Percentiles rank a stretch among this genome's conserved stretches.
Evolutionary conservation across 768 basidiomycete genomes (phyloP).

Genomic region (Leucosporidium creatinivorum): DNA sequence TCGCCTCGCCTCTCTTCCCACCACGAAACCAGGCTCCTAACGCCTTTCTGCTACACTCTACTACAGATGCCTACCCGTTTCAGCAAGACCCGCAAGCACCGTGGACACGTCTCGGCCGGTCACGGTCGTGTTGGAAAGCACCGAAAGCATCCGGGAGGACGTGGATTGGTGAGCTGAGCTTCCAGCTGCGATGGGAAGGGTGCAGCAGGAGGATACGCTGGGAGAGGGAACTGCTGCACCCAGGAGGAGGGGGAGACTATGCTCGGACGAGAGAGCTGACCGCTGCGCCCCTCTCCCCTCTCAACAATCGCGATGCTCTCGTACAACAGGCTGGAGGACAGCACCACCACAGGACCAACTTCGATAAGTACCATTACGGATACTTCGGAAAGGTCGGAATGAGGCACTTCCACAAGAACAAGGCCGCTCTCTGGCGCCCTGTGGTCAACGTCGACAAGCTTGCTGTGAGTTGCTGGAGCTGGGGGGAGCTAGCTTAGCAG

Average conservation of each 20-base stretch:
- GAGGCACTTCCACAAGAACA: conserved; percentile 93
- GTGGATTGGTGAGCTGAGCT: conserved; percentile 63
- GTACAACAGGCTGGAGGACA: conserved; percentile 72
- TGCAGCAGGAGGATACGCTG: background rate
- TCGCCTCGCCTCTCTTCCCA: background rate
- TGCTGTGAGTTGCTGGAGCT: conserved; percentile 15
- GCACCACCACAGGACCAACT: conserved; percentile 74
- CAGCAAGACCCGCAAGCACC: conserved; percentile 97
- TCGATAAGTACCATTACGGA: conserved; percentile 22
- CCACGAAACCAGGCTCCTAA: too few species aligned
- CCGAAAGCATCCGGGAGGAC: conserved; percentile 98
- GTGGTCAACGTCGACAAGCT: conserved; percentile 99
- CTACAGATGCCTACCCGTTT: conserved; percentile 80
- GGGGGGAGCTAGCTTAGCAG: too few species aligned
- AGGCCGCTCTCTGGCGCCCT: conserved; percentile 84
- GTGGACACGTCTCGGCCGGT: conserved; percentile 98
- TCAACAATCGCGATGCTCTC: too few species aligned
- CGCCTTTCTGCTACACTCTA: background rate
- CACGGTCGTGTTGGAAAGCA: conserved; percentile 99
- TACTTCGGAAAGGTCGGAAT: conserved; percentile 58
- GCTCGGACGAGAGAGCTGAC: background rate
- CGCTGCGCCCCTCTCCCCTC: too few species aligned
- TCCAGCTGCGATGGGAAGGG: background rate
- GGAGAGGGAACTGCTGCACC: background rate
- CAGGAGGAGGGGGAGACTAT: background rate